phyloP scores from a whole-genome alignment of 805 yeast species.

The Starmerella davenportii region DNA sequence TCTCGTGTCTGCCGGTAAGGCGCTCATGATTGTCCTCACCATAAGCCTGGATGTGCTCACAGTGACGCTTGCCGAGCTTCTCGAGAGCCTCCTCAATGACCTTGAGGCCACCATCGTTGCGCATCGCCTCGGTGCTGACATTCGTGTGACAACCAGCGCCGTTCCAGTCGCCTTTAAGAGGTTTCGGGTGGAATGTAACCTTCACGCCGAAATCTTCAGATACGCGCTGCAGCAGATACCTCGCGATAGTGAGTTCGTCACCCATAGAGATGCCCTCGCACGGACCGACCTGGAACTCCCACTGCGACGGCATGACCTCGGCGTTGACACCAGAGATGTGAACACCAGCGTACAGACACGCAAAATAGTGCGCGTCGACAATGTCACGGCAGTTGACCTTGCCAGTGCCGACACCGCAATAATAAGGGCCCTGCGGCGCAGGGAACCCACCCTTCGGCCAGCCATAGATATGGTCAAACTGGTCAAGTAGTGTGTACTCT shows the following conservation, averaged over 20 bases:
- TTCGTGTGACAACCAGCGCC: constrained; percentile 99
- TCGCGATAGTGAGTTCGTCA: constrained; percentile 90
- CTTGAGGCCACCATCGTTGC: constrained; percentile 92
- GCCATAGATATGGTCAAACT: constrained; percentile 76
- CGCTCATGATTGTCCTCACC: constrained; percentile 92
- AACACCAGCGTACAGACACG: constrained; percentile 85
- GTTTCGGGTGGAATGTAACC: constrained; percentile 98
- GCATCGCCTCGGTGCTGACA: constrained; percentile 83
- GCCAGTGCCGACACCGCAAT: constrained; percentile 99
- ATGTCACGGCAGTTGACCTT: constrained; percentile 96
- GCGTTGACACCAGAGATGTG: constrained; percentile 92
- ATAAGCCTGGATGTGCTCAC: constrained; percentile 85
- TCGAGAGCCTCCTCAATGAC: constrained; percentile 80
- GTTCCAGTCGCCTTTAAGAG: constrained; percentile 97
- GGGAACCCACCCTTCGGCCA: constrained; percentile 99
- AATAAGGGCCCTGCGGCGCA: constrained; percentile 99
- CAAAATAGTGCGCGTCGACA: constrained; percentile 97
- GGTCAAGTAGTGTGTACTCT: constrained; percentile 93
- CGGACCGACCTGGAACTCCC: constrained; percentile 99
- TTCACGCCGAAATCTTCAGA: constrained; percentile 98
- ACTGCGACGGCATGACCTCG: constrained; percentile 99
- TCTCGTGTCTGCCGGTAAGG: constrained; percentile 96
- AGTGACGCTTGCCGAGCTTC: constrained; percentile 88
- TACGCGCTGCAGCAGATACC: constrained; percentile 80
- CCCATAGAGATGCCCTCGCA: constrained; percentile 93